A percentile compares a stretch with the other conserved stretches of the same genome.
Conservation (phyloP, 192 early-diverging fungal genomes). For the Fimicolochytrium jonesii region DNA sequence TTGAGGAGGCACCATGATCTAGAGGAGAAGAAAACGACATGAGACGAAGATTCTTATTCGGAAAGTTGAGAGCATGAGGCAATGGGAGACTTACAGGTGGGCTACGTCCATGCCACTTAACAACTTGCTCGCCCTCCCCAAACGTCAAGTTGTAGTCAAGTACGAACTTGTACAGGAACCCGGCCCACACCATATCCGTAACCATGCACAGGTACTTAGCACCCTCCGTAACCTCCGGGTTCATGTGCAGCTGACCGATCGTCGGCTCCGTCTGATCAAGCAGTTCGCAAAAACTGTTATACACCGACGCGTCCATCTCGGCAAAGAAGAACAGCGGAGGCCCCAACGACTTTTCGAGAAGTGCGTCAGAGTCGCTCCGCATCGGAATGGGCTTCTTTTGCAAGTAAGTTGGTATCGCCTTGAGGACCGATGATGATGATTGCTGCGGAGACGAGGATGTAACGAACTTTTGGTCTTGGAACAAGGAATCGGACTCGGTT, state of each 20-base stretch:
- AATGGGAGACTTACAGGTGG: constrained; percentile 11
- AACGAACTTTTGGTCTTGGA: too few species aligned
- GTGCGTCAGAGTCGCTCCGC: too few species aligned
- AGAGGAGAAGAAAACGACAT: too few species aligned
- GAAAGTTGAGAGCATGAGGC: too few species aligned
- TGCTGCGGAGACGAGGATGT: too few species aligned
- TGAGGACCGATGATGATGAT: too few species aligned
- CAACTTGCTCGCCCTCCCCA: constrained; percentile 7
- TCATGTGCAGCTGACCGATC: neutral
- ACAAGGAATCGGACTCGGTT: too few species aligned
- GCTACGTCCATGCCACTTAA: constrained; percentile 1
- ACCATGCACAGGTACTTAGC: neutral
- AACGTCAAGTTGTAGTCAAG: constrained; percentile 23
- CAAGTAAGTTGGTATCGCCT: too few species aligned
- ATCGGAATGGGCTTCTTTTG: too few species aligned
- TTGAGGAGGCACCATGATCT: too few species aligned
- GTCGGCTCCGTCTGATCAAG: constrained; percentile 10
- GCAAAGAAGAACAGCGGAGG: constrained; percentile 11
- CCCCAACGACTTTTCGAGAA: too few species aligned
- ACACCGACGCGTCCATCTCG: neutral
- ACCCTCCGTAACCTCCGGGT: neutral
- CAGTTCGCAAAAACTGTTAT: neutral
- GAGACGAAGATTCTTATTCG: too few species aligned
- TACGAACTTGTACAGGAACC: constrained; percentile 21
- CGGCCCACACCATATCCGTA: neutral